phyloP scores from a whole-genome alignment of 192 early-diverging fungal genomes.

The Coemansia sp. region DNA sequence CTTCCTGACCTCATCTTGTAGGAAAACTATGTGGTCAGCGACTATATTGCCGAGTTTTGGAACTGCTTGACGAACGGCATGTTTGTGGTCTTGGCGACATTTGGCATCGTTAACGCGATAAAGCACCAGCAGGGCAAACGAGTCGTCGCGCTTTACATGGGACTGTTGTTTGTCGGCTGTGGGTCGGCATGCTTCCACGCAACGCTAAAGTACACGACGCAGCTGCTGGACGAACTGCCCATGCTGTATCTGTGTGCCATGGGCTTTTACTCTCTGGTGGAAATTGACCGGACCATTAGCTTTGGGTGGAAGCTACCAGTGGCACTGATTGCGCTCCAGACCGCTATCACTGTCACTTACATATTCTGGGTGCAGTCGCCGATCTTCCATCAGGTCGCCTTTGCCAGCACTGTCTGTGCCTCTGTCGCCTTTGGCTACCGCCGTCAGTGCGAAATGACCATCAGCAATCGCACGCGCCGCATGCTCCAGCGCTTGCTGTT shows the following conservation, averaged over 20 bases:
- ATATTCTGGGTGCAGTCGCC: slow-evolving; percentile 60
- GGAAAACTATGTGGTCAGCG: slow-evolving; percentile 70
- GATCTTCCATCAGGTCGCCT: slow-evolving; percentile 64
- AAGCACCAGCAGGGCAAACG: slow-evolving; percentile 53
- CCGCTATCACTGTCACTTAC: slow-evolving; percentile 55
- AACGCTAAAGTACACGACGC: slow-evolving; percentile 65
- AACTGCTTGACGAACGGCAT: slow-evolving; percentile 70
- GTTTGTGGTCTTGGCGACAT: slow-evolving; percentile 57
- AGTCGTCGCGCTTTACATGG: slow-evolving; percentile 52
- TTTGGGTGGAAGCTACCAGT: slow-evolving; percentile 44
- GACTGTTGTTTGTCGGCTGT: slow-evolving; percentile 60
- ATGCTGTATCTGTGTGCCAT: slow-evolving; percentile 60
- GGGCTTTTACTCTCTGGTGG: slow-evolving; percentile 43
- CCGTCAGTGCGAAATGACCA: slow-evolving; percentile 22
- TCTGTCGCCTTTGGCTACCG: slow-evolving; percentile 23
- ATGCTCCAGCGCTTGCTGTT: slow-evolving; percentile 17
- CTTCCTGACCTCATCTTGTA: slow-evolving; percentile 4
- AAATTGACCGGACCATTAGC: slow-evolving; percentile 30
- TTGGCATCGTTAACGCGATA: slow-evolving; percentile 57
- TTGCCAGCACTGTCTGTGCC: slow-evolving; percentile 23
- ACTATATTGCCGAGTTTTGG: slow-evolving; percentile 77
- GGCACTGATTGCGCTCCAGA: slow-evolving; percentile 41
- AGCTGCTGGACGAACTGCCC: slow-evolving; percentile 76
- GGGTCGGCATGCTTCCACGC: slow-evolving; percentile 69
- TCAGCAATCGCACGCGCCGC: slow-evolving; percentile 21